Conservation (phyloP, 2,329 filamentous ascomycete species). For the Pseudocercospora fijiensis region DNA sequence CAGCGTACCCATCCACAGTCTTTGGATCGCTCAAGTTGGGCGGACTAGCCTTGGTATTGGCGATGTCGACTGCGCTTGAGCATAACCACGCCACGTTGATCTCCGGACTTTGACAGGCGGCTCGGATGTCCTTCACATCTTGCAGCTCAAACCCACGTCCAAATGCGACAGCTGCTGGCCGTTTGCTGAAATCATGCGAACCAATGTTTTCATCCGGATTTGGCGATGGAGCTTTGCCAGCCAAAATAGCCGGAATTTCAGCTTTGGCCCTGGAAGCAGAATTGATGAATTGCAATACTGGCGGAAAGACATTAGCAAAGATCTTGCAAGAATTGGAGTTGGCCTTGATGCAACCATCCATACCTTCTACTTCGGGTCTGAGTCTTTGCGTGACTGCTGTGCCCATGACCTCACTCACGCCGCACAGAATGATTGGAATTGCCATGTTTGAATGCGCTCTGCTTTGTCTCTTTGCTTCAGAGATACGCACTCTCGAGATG, state of each 20-base stretch:
- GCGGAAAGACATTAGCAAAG: background rate
- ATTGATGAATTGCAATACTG: constrained; percentile 20
- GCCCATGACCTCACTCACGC: background rate
- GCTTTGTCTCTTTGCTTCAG: background rate
- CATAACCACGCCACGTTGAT: constrained; percentile 10
- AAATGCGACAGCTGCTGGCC: constrained; percentile 11
- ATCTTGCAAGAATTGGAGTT: background rate
- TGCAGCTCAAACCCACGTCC: constrained; percentile 10
- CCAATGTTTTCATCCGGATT: constrained; percentile 17
- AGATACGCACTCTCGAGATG: too few relatives aligned
- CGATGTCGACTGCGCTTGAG: background rate
- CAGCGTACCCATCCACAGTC: constrained; percentile 13
- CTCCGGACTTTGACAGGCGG: constrained; percentile 8
- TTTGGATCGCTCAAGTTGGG: constrained; percentile 6
- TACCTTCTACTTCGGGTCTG: constrained; percentile 6
- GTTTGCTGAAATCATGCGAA: constrained; percentile 15
- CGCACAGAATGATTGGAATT: constrained; percentile 2
- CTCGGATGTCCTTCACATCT: constrained; percentile 9
- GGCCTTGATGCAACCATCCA: background rate
- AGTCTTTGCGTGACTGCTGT: background rate
- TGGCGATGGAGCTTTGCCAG: constrained; percentile 9
- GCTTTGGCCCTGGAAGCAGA: constrained; percentile 15
- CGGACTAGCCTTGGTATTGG: background rate
- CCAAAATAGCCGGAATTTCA: constrained; percentile 12
- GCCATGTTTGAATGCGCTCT: background rate